phyloP scores from a whole-genome alignment of 1,284 basidiomycete genomes.

The Pterulicium gracile region DNA sequence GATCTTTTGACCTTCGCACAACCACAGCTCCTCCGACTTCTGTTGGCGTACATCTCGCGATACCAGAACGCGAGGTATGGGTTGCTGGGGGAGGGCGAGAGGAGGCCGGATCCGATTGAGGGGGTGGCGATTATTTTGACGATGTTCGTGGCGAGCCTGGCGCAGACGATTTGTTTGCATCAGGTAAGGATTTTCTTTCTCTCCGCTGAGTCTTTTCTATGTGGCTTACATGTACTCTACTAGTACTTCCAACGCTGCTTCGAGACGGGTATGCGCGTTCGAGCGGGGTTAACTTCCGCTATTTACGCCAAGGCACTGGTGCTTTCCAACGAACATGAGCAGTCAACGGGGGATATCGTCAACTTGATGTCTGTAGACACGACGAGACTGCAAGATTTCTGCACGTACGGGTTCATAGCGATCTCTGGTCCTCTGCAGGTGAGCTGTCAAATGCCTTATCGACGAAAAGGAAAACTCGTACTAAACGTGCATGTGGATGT shows the following conservation, averaged over 20 bases:
- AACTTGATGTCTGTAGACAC: slow-evolving; percentile 90
- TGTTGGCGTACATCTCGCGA: slow-evolving; percentile 73
- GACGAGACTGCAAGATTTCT: slow-evolving; percentile 79
- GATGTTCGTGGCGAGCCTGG: slow-evolving; percentile 73
- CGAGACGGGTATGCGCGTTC: slow-evolving; percentile 85
- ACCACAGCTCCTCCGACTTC: slow-evolving; percentile 77
- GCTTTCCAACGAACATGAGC: slow-evolving; percentile 73
- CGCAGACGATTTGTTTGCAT: slow-evolving; percentile 79
- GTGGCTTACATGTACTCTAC: slow-evolving; percentile 1
- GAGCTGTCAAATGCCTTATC: slow-evolving; percentile 5
- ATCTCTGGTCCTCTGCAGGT: slow-evolving; percentile 66
- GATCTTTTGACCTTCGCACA: slow-evolving; percentile 80
- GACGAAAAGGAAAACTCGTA: neutral
- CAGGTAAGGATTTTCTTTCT: slow-evolving; percentile 53
- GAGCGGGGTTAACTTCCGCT: slow-evolving; percentile 76
- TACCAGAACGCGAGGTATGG: slow-evolving; percentile 47
- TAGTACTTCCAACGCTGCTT: slow-evolving; percentile 79
- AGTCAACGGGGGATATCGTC: slow-evolving; percentile 84
- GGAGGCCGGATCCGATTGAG: slow-evolving; percentile 28
- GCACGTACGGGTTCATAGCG: slow-evolving; percentile 67
- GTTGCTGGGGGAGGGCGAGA: slow-evolving; percentile 13
- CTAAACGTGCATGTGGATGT: slow-evolving; percentile 4
- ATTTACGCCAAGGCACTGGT: slow-evolving; percentile 85
- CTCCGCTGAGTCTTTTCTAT: neutral
- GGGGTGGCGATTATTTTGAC: slow-evolving; percentile 69